Percentiles rank a stretch among this genome's conserved stretches.
These are phyloP conservation scores for Bonia amplexicaulis DNA, from an alignment of 176 grass and related monocot species.

Conservation along the genomic window DNA sequence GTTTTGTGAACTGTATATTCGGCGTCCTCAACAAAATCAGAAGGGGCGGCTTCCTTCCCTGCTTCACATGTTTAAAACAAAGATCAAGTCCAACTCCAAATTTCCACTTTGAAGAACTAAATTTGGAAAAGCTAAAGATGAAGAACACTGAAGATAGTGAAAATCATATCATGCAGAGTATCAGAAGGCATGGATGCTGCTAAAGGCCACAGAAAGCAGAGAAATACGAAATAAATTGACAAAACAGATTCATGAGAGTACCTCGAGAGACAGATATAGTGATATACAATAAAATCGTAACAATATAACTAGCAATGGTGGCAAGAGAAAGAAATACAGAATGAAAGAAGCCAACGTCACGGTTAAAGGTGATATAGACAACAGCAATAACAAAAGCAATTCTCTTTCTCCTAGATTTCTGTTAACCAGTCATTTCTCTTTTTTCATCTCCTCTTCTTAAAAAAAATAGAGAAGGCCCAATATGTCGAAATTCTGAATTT, in stretches of 20 bases:
- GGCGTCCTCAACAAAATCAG: background rate
- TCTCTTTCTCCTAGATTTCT: background rate
- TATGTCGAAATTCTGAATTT: background rate
- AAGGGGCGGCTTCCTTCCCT: constrained; percentile 1
- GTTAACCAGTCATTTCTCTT: background rate
- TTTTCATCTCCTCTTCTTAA: background rate
- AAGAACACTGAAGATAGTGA: background rate
- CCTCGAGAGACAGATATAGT: background rate
- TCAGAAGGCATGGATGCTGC: background rate
- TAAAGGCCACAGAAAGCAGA: background rate
- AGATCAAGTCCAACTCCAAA: constrained; percentile 24
- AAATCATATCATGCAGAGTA: background rate
- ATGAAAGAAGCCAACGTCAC: background rate
- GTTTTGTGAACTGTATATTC: constrained; percentile 20
- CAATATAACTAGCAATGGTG: background rate
- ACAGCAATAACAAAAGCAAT: background rate
- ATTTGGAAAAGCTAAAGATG: background rate
- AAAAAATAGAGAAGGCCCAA: background rate
- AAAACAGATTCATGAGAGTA: background rate
- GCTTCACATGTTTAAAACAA: constrained; percentile 26
- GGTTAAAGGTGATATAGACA: constrained; percentile 7
- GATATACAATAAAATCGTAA: background rate
- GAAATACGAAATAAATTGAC: background rate
- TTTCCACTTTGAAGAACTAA: background rate
- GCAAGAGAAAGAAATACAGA: background rate